phyloP scores from a whole-genome alignment of 805 yeast species.

The Clavispora phyllophila region DNA sequence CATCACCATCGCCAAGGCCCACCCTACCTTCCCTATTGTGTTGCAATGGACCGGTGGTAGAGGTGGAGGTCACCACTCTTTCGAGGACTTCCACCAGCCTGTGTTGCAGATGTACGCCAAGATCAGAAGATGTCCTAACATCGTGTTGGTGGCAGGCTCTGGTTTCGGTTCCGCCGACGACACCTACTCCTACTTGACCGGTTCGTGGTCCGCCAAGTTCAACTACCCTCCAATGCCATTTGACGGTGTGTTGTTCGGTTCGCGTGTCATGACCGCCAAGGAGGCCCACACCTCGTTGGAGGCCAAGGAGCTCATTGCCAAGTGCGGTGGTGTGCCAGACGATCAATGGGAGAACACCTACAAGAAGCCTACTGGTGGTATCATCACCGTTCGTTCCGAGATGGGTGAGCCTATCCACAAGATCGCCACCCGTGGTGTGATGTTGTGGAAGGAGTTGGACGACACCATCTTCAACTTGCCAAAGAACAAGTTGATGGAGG shows the following conservation, averaged over 20 bases:
- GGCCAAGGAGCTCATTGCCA: slow-evolving; percentile 88
- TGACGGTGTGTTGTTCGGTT: slow-evolving; percentile 94
- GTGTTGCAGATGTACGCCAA: slow-evolving; percentile 91
- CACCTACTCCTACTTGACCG: slow-evolving; percentile 95
- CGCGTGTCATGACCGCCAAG: slow-evolving; percentile 95
- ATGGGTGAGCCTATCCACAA: slow-evolving; percentile 99
- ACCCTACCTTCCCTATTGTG: slow-evolving; percentile 94
- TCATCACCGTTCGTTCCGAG: slow-evolving; percentile 92
- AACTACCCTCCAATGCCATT: slow-evolving; percentile 98
- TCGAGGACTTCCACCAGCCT: slow-evolving; percentile 98
- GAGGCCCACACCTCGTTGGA: slow-evolving; percentile 92
- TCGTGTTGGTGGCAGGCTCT: slow-evolving; percentile 91
- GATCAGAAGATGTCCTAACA: slow-evolving; percentile 87
- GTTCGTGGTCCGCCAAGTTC: slow-evolving; percentile 86
- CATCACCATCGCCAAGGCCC: slow-evolving; percentile 87
- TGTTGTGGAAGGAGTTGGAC: slow-evolving; percentile 96
- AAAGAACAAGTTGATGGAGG: slow-evolving; percentile 78
- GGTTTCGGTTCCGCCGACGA: slow-evolving; percentile 98
- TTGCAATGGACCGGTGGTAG: slow-evolving; percentile 99
- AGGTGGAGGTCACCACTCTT: slow-evolving; percentile 99
- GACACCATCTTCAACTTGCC: slow-evolving; percentile 89
- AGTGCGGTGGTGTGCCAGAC: slow-evolving; percentile 87
- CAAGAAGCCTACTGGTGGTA: slow-evolving; percentile 94
- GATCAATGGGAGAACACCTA: slow-evolving; percentile 89
- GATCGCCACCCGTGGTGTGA: slow-evolving; percentile 95